Conservation (phyloP, 1,139 yeast genomes). For the Hyphopichia wangnamkhiaoensis region DNA sequence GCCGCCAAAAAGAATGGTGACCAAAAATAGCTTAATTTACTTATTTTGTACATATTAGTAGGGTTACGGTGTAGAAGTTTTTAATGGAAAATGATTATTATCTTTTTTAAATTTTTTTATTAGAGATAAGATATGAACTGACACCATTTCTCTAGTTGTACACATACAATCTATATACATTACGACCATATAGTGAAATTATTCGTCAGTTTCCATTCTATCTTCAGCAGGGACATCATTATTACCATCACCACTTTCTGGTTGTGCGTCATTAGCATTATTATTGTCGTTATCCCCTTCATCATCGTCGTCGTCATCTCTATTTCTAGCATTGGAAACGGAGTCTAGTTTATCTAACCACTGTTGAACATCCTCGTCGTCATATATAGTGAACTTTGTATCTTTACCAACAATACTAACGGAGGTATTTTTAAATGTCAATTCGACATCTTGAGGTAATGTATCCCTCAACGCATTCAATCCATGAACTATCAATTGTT, state of each 20-base stretch:
- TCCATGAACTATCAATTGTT: slow-evolving; percentile 82
- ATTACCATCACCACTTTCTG: slow-evolving; percentile 15
- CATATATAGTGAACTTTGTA: slow-evolving; percentile 70
- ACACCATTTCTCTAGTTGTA: slow-evolving; percentile 1
- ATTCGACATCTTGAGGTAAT: slow-evolving; percentile 88
- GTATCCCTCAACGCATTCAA: slow-evolving; percentile 93
- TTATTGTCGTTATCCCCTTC: slow-evolving; percentile 20
- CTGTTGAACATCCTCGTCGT: slow-evolving; percentile 81
- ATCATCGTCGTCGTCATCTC: slow-evolving; percentile 42
- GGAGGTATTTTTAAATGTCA: slow-evolving; percentile 80
- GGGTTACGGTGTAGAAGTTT: too few species aligned
- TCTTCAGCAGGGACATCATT: slow-evolving; percentile 27
- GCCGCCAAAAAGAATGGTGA: slow-evolving; percentile 1
- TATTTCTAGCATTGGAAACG: slow-evolving; percentile 52
- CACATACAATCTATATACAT: background rate
- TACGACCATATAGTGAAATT: slow-evolving; percentile 7
- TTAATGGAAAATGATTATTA: too few species aligned
- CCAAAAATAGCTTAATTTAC: background rate
- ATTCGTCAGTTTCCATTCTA: slow-evolving; percentile 59
- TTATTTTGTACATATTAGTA: too few species aligned
- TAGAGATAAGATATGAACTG: too few species aligned
- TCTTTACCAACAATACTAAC: slow-evolving; percentile 90
- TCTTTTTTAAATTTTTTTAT: too few species aligned
- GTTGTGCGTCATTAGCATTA: slow-evolving; percentile 12
- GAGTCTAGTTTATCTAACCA: slow-evolving; percentile 73